Base-by-base conservation (phyloP, 2,329 filamentous ascomycete species). In the Chaetomiaceae sp. region DNA sequence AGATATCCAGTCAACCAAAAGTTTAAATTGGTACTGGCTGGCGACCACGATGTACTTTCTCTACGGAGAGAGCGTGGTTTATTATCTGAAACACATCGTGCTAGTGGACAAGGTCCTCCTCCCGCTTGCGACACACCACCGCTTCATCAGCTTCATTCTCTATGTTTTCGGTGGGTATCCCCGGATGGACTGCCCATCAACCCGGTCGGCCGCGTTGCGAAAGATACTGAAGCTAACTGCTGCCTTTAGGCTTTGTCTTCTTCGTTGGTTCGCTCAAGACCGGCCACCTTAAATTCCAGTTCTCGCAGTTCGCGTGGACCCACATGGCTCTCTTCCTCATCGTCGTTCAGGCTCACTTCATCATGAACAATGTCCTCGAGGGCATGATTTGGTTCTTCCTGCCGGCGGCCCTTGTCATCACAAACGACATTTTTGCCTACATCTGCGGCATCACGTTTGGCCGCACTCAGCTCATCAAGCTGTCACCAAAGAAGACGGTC, bases 301-400 rank as follows among this genome's bases (percentile, higher is more conserved):
- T 99, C 73, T 96, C 91, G 58, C 94, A 99, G 72, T 99, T 97
- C 66, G 94, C 91, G 49, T 99, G 94, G 94, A 97, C 94, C 13
- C 94, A 99, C 71, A 97, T 99, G 91, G 94, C 95, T 5, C 82
- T 99, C 18, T 97, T 95, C 76, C 79, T 99, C 65, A 96, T 99
- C 65, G 92, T 97, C 34, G 91, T 96, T 5, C 91, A 99, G 72
- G 91, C 94, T 13, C 94, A 99, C 70, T 99, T 99, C 71, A 90
- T 97, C 74, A 97, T 99, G 89, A 99, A 99, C 80, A 99, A 99
- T 72, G 87, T 99, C 61, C 95, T 99, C 64, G 94, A 99, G 74
- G 94, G 94, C 74, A 90, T 99, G 88, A 95, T 99, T 69, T 99
- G 94, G 94, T 97, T 99, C 78, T 96, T 97, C 80, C 75, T 99